Evolutionary conservation across 257 asterid genomes (phyloP).

Genomic region (Solanum infundibuliforme): DNA sequence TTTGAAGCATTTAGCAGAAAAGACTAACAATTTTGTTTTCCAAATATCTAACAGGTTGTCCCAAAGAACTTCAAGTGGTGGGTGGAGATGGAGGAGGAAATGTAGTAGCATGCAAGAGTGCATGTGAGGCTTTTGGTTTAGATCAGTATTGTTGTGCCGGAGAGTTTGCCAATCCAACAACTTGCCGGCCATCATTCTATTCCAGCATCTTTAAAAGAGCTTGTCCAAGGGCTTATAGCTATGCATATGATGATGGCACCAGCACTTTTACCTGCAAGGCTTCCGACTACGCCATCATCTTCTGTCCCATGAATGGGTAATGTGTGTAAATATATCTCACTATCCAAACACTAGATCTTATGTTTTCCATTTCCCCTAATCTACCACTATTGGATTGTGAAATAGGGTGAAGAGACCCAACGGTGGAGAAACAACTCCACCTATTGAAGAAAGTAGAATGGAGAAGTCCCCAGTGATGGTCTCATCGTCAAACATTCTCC

Average conservation of each 20-base stretch:
- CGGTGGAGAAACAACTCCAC: conserved; percentile 23
- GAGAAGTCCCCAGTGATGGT: conserved; percentile 8
- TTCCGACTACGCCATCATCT: conserved; percentile 31
- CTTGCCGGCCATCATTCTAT: conserved; percentile 70
- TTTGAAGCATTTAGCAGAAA: neutral
- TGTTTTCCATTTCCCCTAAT: neutral
- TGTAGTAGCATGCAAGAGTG: conserved; percentile 83
- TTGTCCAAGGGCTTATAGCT: conserved; percentile 74
- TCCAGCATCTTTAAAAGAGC: conserved; percentile 60
- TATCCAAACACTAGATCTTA: neutral
- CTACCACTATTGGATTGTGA: neutral
- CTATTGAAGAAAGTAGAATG: conserved; percentile 18
- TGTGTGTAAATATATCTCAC: neutral
- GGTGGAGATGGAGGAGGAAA: conserved; percentile 37
- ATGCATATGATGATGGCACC: conserved; percentile 69
- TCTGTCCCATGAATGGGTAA: conserved; percentile 35
- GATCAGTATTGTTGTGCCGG: conserved; percentile 84
- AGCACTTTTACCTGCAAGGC: conserved; percentile 92
- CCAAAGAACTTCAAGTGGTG: conserved; percentile 71
- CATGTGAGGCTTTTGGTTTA: conserved; percentile 65
- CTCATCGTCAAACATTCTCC: conserved; percentile 22
- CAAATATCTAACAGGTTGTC: conserved; percentile 46
- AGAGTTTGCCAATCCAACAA: conserved; percentile 64
- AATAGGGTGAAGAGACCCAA: conserved; percentile 28
- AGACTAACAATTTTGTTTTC: neutral